Percentiles rank a stretch among this genome's conserved stretches.
Conservation (phyloP, 768 basidiomycete species). For the Trametes gibbosa region DNA sequence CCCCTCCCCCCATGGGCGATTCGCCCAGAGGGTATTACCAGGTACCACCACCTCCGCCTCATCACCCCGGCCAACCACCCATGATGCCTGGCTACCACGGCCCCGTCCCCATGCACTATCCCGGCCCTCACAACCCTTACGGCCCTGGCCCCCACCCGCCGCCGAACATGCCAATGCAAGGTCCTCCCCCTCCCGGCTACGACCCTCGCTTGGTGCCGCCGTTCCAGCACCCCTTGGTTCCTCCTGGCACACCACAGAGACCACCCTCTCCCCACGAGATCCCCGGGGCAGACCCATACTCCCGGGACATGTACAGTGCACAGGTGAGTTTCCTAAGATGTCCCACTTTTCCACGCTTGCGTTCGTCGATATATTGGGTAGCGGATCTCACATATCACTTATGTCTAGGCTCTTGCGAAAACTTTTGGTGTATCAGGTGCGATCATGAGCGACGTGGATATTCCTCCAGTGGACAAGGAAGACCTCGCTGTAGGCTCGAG, state of each 20-base stretch:
- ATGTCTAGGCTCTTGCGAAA: conserved; percentile 60
- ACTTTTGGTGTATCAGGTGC: conserved; percentile 74
- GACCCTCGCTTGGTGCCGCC: conserved; percentile 38
- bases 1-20: conserved; percentile 22
- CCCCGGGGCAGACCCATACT: conserved; percentile 77
- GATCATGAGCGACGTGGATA: conserved; percentile 63
- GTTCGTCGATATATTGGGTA: not conserved
- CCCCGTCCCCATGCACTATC: conserved; percentile 44
- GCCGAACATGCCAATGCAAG: conserved; percentile 40
- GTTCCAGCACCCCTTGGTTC: conserved; percentile 38
- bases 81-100: conserved; percentile 48
- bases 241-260: conserved; percentile 25
- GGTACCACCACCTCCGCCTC: conserved; percentile 29
- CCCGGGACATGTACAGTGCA: conserved; percentile 75
- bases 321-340: conserved; percentile 47
- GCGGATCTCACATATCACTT: not conserved
- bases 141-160: conserved; percentile 30
- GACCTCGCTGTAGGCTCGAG: conserved; percentile 76
- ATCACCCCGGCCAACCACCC: conserved; percentile 31
- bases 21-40: conserved; percentile 33
- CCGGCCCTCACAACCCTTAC: conserved; percentile 30
- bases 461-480: conserved; percentile 58
- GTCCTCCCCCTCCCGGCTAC: conserved; percentile 41
- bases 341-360: not conserved
- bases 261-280: conserved; percentile 38